A percentile compares a stretch with the other conserved stretches of the same genome.
These are phyloP conservation scores for Kodamaea plutei DNA, from an alignment of 1,139 yeast species.

Conservation along the genomic window DNA sequence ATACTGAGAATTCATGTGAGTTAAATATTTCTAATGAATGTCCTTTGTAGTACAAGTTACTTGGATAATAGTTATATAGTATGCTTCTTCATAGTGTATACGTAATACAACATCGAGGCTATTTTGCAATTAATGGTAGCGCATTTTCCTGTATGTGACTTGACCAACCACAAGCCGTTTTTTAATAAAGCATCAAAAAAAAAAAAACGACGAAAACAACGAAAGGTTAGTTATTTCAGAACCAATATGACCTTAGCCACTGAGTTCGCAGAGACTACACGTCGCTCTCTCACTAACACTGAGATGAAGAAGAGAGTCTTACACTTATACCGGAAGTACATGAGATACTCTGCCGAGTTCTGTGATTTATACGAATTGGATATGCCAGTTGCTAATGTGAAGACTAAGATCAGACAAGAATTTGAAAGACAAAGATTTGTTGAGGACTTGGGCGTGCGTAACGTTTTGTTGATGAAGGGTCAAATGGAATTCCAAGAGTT, in stretches of 20 bases:
- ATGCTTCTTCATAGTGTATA: no score
- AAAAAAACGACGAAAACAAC: constrained; percentile 4
- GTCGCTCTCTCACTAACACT: constrained; percentile 55
- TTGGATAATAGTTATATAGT: no score
- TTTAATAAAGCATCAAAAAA: constrained; percentile 15
- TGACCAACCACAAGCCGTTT: constrained; percentile 28
- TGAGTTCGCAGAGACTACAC: constrained; percentile 80
- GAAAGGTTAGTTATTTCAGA: constrained; percentile 1
- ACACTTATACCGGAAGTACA: constrained; percentile 68
- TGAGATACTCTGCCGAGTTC: constrained; percentile 60
- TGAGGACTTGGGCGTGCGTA: constrained; percentile 58
- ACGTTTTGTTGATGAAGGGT: constrained; percentile 73
- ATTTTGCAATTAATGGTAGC: no score
- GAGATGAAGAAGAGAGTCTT: constrained; percentile 66
- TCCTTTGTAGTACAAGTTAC: no score
- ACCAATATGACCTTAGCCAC: constrained; percentile 65
- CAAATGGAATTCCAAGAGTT: constrained; percentile 91
- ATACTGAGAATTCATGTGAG: no score
- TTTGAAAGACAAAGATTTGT: constrained; percentile 82
- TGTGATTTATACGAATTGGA: constrained; percentile 74
- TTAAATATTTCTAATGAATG: no score
- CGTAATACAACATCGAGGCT: no score
- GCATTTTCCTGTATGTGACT: no score
- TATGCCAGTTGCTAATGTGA: constrained; percentile 75
- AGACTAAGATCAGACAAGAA: constrained; percentile 85